Conservation (phyloP, 495 filamentous ascomycete genomes). For the Neurospora sp. region DNA sequence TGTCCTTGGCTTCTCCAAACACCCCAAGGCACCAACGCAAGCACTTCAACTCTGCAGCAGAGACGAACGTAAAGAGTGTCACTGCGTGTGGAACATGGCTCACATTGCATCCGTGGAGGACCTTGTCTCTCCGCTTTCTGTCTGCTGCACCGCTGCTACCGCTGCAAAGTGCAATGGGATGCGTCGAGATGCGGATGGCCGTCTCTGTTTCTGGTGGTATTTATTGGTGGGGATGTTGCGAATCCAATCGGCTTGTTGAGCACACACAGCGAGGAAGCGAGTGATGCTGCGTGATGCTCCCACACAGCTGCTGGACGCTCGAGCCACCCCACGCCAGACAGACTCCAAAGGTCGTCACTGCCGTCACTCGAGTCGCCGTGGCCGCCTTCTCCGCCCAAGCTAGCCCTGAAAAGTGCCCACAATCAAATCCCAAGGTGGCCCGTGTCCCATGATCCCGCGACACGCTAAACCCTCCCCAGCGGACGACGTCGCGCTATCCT, state of each 20-base stretch:
- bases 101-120: not conserved
- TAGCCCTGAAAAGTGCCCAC: not conserved
- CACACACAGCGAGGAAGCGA: not conserved
- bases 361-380: conserved; percentile 2
- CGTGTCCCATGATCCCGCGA: conserved; percentile 10
- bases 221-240: conserved; percentile 5
- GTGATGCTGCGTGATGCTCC: conserved; percentile 1
- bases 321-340: not conserved
- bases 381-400: not conserved
- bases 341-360: not conserved
- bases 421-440: conserved; percentile 6
- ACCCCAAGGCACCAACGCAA: not conserved
- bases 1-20: not conserved
- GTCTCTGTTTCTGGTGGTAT: not conserved
- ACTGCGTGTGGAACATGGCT: not conserved
- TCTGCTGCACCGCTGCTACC: not conserved
- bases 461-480: conserved; percentile 11
- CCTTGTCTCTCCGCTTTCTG: not conserved
- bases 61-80: not conserved
- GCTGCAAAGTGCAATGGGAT: not conserved
- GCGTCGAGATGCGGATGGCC: not conserved
- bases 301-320: not conserved
- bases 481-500: conserved; percentile 13
- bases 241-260: conserved; percentile 2
- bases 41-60: not conserved